Percentiles rank a stretch among this genome's conserved stretches.
Conservation (phyloP, 768 basidiomycete species). For the Multifurca ochricompacta region DNA sequence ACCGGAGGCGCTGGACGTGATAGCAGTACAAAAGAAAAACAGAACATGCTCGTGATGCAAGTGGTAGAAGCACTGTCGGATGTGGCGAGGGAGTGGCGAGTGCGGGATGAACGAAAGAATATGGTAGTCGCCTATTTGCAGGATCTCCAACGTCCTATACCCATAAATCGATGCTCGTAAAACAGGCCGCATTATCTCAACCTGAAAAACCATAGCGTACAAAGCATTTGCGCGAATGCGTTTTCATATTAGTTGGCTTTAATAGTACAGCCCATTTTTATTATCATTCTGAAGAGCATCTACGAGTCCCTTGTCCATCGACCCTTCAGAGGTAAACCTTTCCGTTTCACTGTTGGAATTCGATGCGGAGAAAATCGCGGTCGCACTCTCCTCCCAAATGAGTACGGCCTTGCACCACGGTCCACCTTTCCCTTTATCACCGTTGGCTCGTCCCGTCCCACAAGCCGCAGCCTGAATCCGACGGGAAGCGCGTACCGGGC, state of each 20-base stretch:
- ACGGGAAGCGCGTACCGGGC: slow-evolving; percentile 12
- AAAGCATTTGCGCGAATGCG: background rate
- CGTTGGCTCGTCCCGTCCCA: slow-evolving; percentile 6
- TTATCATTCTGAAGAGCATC: background rate
- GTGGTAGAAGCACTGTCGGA: slow-evolving; percentile 22
- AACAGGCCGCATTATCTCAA: background rate
- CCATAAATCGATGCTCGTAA: slow-evolving; percentile 8
- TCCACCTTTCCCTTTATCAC: background rate
- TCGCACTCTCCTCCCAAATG: background rate
- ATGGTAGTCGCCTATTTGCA: slow-evolving; percentile 13
- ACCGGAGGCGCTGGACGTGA: slow-evolving; percentile 11
- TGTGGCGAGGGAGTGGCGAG: slow-evolving; percentile 21
- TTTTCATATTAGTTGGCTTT: background rate
- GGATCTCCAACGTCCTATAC: slow-evolving; percentile 12
- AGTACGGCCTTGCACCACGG: background rate
- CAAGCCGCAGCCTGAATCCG: slow-evolving; percentile 8
- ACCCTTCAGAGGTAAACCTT: slow-evolving; percentile 18
- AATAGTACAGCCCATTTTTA: background rate
- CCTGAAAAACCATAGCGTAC: background rate
- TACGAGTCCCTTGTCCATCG: background rate
- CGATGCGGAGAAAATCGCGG: slow-evolving; percentile 6
- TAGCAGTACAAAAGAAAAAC: background rate
- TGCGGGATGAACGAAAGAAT: slow-evolving; percentile 15
- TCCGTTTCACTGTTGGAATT: slow-evolving; percentile 21
- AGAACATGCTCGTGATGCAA: slow-evolving; percentile 16